Conservation (phyloP, 2,329 filamentous ascomycete species). For the Lecanosticta acicola region DNA sequence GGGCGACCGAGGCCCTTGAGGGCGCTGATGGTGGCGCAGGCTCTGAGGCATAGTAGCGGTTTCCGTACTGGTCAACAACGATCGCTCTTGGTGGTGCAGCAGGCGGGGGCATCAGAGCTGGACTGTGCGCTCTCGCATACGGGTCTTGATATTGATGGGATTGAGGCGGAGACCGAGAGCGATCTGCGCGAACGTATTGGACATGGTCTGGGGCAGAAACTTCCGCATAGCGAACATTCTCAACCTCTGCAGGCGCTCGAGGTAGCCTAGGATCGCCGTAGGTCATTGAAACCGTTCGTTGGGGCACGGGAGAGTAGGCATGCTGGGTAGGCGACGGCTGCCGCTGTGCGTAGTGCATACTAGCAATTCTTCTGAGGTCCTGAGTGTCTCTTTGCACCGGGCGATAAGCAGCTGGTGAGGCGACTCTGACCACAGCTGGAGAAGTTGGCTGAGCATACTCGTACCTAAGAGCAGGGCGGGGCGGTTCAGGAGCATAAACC, state of each 20-base stretch:
- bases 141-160: slow-evolving; percentile 28
- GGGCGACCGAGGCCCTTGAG: slow-evolving; percentile 50
- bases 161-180: slow-evolving; percentile 37
- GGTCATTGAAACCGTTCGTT: slow-evolving; percentile 40
- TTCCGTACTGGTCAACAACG: slow-evolving; percentile 75
- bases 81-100: slow-evolving; percentile 51
- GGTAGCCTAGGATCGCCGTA: slow-evolving; percentile 37
- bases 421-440: slow-evolving; percentile 36
- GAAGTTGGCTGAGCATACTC: slow-evolving; percentile 36
- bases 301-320: slow-evolving; percentile 36
- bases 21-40: slow-evolving; percentile 22
- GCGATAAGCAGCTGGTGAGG: slow-evolving; percentile 34
- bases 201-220: slow-evolving; percentile 26
- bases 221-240: slow-evolving; percentile 30
- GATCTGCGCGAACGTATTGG: slow-evolving; percentile 37
- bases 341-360: slow-evolving; percentile 43
- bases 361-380: slow-evolving; percentile 45
- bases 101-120: slow-evolving; percentile 43
- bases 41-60: slow-evolving; percentile 63
- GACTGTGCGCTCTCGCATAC: slow-evolving; percentile 36
- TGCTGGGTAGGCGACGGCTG: slow-evolving; percentile 40
- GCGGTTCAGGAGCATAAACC: slow-evolving; percentile 39
- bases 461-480: slow-evolving; percentile 39
- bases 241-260: slow-evolving; percentile 23
- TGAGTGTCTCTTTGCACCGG: slow-evolving; percentile 40